Percentiles rank a stretch among this genome's conserved stretches.
phyloP scores from a whole-genome alignment of 768 basidiomycete species.

The Rhodotorula sphaerocarpa region DNA sequence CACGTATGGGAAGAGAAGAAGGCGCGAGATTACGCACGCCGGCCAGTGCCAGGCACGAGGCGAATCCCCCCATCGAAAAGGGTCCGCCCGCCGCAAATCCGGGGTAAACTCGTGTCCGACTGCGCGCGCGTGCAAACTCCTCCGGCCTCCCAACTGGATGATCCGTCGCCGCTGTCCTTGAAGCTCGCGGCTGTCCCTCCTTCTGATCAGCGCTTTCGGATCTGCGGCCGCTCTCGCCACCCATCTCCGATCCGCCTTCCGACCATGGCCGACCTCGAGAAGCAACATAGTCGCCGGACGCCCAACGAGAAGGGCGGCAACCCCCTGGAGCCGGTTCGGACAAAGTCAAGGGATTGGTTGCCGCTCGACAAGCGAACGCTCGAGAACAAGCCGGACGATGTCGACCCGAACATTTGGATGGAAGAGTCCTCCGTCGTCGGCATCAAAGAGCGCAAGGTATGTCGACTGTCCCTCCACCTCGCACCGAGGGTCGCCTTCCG shows the following conservation, averaged over 20 bases:
- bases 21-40: no score
- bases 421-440: slow-evolving; percentile 13
- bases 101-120: no score
- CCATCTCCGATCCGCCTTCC: neutral
- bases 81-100: no score
- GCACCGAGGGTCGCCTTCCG: neutral
- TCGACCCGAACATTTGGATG: slow-evolving; percentile 1
- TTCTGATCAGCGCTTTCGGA: no score
- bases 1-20: no score
- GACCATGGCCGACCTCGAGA: slow-evolving; percentile 1
- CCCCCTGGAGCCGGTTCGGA: slow-evolving; percentile 10
- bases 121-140: no score
- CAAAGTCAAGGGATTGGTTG: neutral
- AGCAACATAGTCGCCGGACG: neutral
- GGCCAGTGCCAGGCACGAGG: no score
- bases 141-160: no score
- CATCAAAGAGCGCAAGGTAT: slow-evolving; percentile 28
- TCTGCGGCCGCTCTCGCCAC: neutral
- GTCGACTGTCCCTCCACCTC: neutral
- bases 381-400: slow-evolving; percentile 10
- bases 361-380: neutral
- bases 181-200: no score
- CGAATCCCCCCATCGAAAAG: no score
- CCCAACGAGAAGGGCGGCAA: neutral
- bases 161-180: no score